Evolutionary conservation across 441 rosid species (phyloP), one percentile per base, ranked within the genome.

Genomic region (Rhodomyrtus psidioides): DNA sequence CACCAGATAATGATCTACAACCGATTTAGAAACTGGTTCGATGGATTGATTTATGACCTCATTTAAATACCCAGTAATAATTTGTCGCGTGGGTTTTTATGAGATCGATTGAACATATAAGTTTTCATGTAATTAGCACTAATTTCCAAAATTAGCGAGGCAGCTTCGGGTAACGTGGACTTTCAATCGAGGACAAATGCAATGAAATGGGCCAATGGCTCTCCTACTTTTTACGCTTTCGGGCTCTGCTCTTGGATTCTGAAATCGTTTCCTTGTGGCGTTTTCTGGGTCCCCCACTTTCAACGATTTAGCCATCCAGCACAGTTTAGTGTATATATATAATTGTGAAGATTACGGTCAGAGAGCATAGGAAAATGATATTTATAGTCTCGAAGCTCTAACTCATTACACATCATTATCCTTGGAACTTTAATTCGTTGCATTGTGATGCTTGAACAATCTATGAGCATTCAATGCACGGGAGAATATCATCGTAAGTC

Each of bases 11-110:
- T 12, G 26, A 65, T 9, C 46, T 9, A 34, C 46, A 12, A 1
- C 2, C 46, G 7, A 34, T 62, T 62, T 28, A 53, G 55, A 17
- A 54, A 54, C 0, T 17, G 55, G 3, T 6, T 4, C 6, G 23
- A 6, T 54, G 2, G 56, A 17, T 17, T 19, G 5, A 6, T 34
- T 21, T 5, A 9, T 39, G 24, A 5, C 4, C 26, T 0, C 44
- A 34, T 19, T 5, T 34, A 19, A 23, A 10, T 19, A 4, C 26
- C 1, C 26, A 0, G 0, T 34, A 9, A 5, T 34, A 21, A 10
- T 1, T 34, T 19, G 15, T 65, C n/a, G 26, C 5, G 4, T 19
- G 6, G 21, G 14, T 53, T 53, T 65, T 42, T 12, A 5, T 9
- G 0, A 34, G 46, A 65, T 65, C 12, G 2, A 70, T 34, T 34